Percentiles rank a stretch among this genome's conserved stretches.
phyloP scores from a whole-genome alignment of 495 filamentous ascomycete species.

The Neurospora sp. region DNA sequence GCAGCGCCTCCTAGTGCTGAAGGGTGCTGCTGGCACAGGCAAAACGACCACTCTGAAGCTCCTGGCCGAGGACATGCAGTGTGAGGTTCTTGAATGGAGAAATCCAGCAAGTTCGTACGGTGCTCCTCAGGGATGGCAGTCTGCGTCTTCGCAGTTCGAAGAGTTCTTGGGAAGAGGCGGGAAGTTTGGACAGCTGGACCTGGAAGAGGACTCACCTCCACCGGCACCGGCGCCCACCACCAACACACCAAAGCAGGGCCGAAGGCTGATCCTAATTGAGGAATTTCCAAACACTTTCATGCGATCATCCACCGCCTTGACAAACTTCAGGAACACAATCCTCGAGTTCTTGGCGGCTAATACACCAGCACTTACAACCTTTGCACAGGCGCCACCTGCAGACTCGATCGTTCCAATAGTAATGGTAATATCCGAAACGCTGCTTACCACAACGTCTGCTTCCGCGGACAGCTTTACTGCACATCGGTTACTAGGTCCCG shows the following conservation, averaged over 20 bases:
- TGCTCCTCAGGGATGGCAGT: conserved; percentile 45
- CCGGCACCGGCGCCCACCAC: conserved; percentile 4
- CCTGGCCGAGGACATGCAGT: conserved; percentile 59
- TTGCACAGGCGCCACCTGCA: conserved; percentile 18
- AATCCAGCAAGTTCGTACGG: conserved; percentile 60
- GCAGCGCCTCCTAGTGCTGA: conserved; percentile 70
- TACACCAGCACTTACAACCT: conserved; percentile 32
- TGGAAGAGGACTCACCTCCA: conserved; percentile 29
- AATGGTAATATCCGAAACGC: conserved; percentile 82
- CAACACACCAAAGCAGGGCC: conserved; percentile 2
- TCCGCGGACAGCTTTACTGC: conserved; percentile 81
- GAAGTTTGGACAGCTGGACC: conserved; percentile 65
- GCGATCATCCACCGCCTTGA: conserved; percentile 53
- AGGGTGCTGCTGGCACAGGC: conserved; percentile 83
- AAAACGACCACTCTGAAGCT: conserved; percentile 81
- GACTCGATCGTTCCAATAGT: conserved; percentile 61
- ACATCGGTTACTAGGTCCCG: conserved; percentile 75
- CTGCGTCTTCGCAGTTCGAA: conserved; percentile 69
- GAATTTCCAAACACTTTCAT: conserved; percentile 84
- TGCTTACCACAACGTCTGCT: conserved; percentile 63
- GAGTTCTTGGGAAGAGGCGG: conserved; percentile 77
- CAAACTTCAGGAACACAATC: conserved; percentile 66
- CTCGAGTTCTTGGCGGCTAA: conserved; percentile 60
- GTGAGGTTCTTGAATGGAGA: conserved; percentile 80
- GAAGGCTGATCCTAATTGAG: conserved; percentile 69